Percentiles rank a stretch among this genome's conserved stretches.
Evolutionary conservation across 2,329 filamentous ascomycete genomes (phyloP).

Genomic region (Phaeosphaeria sp.): DNA sequence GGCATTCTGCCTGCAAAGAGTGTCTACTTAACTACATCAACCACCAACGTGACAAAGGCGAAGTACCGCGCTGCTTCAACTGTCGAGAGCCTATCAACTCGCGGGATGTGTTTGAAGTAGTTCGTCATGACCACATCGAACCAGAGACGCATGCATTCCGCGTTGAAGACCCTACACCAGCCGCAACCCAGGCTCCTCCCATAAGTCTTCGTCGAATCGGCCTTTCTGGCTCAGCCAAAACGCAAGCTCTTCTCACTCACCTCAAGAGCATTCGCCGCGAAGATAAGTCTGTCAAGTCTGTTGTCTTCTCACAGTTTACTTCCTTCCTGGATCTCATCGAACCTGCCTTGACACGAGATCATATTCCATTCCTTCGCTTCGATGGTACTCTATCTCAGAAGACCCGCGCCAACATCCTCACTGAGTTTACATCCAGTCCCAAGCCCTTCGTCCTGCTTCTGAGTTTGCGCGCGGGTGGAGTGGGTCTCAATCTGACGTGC

Average conservation of each 20-base stretch:
- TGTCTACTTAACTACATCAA: constrained; percentile 91
- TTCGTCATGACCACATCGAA: constrained; percentile 73
- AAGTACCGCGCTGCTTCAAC: constrained; percentile 84
- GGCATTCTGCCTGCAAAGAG: constrained; percentile 95
- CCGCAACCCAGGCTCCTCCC: constrained; percentile 48
- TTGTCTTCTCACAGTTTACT: constrained; percentile 97
- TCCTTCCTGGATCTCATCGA: constrained; percentile 93
- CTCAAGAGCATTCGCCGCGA: constrained; percentile 72
- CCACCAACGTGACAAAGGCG: constrained; percentile 79
- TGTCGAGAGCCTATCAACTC: constrained; percentile 83
- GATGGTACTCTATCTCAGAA: constrained; percentile 92
- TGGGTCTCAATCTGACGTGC: constrained; percentile 89
- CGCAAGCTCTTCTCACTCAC: constrained; percentile 77
- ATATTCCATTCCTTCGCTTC: constrained; percentile 82
- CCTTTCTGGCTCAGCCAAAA: constrained; percentile 83
- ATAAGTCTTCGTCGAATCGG: constrained; percentile 68
- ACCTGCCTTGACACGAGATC: constrained; percentile 73
- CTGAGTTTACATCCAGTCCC: constrained; percentile 65
- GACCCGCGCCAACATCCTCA: constrained; percentile 76
- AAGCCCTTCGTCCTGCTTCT: constrained; percentile 80
- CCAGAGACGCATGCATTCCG: constrained; percentile 48
- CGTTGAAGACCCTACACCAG: constrained; percentile 29
- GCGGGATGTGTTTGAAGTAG: constrained; percentile 89
- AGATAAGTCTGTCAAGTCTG: constrained; percentile 78
- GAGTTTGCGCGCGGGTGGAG: constrained; percentile 86